A percentile compares a stretch with the other conserved stretches of the same genome.
Conservation (phyloP, 306 rosid species). For the Hippophae tibetana region DNA sequence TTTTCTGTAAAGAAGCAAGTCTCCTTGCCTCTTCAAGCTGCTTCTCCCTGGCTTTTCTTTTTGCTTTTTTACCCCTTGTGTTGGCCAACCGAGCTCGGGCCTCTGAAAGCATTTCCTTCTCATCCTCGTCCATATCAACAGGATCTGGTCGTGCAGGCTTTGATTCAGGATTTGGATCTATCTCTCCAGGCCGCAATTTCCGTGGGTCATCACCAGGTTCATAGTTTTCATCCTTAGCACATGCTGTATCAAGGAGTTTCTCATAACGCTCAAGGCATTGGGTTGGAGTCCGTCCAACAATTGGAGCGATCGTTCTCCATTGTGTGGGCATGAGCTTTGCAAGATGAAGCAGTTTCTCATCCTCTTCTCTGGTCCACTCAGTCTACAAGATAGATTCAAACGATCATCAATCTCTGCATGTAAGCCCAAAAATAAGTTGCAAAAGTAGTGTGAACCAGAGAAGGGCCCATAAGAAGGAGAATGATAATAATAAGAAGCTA, state of each 20-base stretch:
- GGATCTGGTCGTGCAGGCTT: conserved; percentile 98
- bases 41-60: conserved; percentile 90
- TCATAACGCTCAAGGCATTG: conserved; percentile 89
- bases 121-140: conserved; percentile 97
- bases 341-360: conserved; percentile 87
- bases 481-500: no score
- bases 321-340: conserved; percentile 98
- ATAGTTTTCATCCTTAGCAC: conserved; percentile 87
- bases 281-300: conserved; percentile 87
- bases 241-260: conserved; percentile 90
- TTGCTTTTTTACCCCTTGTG: conserved; percentile 89
- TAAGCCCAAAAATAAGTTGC: conserved; percentile 1
- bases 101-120: conserved; percentile 97
- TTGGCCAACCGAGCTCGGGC: conserved; percentile 93
- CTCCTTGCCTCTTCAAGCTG: conserved; percentile 98
- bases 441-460: neutral
- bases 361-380: conserved; percentile 97
- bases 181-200: conserved; percentile 88
- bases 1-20: conserved; percentile 93
- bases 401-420: conserved; percentile 11
- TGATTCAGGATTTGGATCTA: conserved; percentile 88
- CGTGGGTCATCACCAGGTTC: conserved; percentile 93
- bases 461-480: neutral
- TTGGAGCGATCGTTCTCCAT: conserved; percentile 95
- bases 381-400: conserved; percentile 35